These are phyloP conservation scores for Pseudoturritis turrita DNA, from an alignment of 345 rosid species.

Conservation along the genomic window DNA sequence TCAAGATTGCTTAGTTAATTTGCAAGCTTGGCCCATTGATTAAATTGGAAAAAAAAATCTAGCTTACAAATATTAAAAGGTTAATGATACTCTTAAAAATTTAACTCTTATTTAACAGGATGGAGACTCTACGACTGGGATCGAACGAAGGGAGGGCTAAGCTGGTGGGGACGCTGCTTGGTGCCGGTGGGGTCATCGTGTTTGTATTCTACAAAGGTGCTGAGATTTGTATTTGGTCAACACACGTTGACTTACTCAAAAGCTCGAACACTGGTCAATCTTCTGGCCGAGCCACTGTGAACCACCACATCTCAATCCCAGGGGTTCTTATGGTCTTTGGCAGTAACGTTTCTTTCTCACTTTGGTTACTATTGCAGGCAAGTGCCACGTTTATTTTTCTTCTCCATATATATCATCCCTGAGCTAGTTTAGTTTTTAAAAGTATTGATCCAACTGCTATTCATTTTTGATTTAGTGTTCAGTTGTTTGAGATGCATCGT, in stretches of 20 bases:
- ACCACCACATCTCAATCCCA: conserved; percentile 22
- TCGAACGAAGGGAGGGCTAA: conserved; percentile 45
- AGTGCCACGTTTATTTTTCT: not conserved
- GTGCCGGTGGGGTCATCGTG: conserved; percentile 49
- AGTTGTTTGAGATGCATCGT: too few relatives aligned
- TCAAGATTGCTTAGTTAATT: not conserved
- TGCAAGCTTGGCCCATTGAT: not conserved
- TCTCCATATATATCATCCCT: not conserved
- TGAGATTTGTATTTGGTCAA: conserved; percentile 35
- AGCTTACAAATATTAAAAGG: not conserved
- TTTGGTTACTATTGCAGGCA: conserved; percentile 40
- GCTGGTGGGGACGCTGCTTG: conserved; percentile 39
- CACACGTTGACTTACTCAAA: conserved; percentile 28
- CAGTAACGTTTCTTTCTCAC: conserved; percentile 20
- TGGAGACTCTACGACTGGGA: conserved; percentile 36
- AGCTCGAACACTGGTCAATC: conserved; percentile 8
- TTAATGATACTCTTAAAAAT: not conserved
- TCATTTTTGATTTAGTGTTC: too few relatives aligned
- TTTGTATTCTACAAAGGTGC: conserved; percentile 53
- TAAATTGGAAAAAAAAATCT: not conserved
- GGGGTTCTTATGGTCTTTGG: conserved; percentile 32
- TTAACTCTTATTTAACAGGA: conserved; percentile 12
- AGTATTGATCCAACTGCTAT: too few relatives aligned
- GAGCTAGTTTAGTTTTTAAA: not conserved
- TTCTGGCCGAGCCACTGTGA: not conserved